These are phyloP conservation scores for Isabelozyma pseudorhagii DNA, from an alignment of 805 yeast genomes.

Conservation along the genomic window DNA sequence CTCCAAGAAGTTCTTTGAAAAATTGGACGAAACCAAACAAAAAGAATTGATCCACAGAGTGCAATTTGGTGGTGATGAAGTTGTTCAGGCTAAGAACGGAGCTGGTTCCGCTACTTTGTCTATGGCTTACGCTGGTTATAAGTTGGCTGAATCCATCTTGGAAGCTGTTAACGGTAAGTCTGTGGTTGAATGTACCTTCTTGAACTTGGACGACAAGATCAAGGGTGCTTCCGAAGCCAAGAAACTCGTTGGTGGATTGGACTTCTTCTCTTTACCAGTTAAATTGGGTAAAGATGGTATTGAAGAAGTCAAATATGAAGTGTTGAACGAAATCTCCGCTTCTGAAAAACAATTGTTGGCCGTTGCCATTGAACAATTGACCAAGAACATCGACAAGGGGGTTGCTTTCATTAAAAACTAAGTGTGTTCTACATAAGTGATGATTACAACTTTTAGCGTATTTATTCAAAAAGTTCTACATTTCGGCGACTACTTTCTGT, in stretches of 20 bases:
- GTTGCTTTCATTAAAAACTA: conserved; percentile 39
- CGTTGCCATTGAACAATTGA: conserved; percentile 53
- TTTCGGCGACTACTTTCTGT: too few species aligned
- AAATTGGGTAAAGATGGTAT: conserved; percentile 54
- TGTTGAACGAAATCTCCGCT: conserved; percentile 46
- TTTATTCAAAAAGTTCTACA: not conserved
- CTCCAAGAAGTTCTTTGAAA: conserved; percentile 30
- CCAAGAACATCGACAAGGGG: conserved; percentile 59
- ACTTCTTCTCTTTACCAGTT: conserved; percentile 65
- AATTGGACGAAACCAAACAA: conserved; percentile 57
- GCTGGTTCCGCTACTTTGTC: conserved; percentile 83
- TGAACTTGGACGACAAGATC: conserved; percentile 47
- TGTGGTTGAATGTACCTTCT: conserved; percentile 48
- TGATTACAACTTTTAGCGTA: not conserved
- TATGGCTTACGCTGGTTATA: conserved; percentile 84
- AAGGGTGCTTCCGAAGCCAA: conserved; percentile 52
- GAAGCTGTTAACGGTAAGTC: conserved; percentile 44
- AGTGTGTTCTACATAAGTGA: not conserved
- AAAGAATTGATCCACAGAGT: conserved; percentile 79
- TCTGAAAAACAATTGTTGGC: conserved; percentile 55
- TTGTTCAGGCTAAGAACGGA: conserved; percentile 80
- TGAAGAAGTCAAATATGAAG: conserved; percentile 49
- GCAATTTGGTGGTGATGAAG: conserved; percentile 91
- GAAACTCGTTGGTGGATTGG: conserved; percentile 40
- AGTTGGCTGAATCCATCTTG: conserved; percentile 66